These are phyloP conservation scores for Moesziomyces antarcticus DNA, from an alignment of 1,284 basidiomycete genomes.

Conservation along the genomic window DNA sequence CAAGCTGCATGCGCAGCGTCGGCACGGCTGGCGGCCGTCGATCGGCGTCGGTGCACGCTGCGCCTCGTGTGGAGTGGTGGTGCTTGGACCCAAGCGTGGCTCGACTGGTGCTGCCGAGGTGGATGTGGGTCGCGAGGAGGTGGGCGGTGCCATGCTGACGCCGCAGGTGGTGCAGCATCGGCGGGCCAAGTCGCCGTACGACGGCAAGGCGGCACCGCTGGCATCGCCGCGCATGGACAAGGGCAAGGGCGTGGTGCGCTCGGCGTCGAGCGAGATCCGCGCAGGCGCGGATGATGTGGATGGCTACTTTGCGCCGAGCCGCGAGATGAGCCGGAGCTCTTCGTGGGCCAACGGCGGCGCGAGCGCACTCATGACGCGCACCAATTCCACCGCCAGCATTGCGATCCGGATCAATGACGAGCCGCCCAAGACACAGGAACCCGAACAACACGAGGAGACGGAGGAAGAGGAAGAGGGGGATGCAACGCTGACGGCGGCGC, in stretches of 20 bases:
- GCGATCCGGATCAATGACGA: slow-evolving; percentile 38
- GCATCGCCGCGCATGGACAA: slow-evolving; percentile 46
- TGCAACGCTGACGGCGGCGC: slow-evolving; percentile 29
- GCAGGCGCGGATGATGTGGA: slow-evolving; percentile 17
- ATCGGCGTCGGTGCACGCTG: slow-evolving; percentile 19
- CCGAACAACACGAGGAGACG: slow-evolving; percentile 1
- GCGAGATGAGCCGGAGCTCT: background rate
- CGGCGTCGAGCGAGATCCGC: slow-evolving; percentile 21
- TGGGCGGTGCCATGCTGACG: slow-evolving; percentile 20
- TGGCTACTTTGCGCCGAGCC: slow-evolving; percentile 27
- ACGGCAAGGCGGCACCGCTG: slow-evolving; percentile 46
- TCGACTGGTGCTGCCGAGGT: background rate
- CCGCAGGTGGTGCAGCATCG: slow-evolving; percentile 28
- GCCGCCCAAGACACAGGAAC: slow-evolving; percentile 4
- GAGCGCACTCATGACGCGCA: slow-evolving; percentile 23
- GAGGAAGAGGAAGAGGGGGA: slow-evolving; percentile 29
- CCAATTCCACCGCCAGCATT: slow-evolving; percentile 15
- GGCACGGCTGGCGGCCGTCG: slow-evolving; percentile 67
- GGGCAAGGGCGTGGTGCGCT: slow-evolving; percentile 44
- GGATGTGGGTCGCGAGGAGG: background rate
- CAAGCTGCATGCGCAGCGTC: slow-evolving; percentile 64
- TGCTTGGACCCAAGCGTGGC: slow-evolving; percentile 27
- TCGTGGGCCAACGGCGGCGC: slow-evolving; percentile 6
- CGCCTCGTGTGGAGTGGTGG: slow-evolving; percentile 19
- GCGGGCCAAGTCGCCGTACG: slow-evolving; percentile 41